Evolutionary conservation across 257 asterid species (phyloP).

Genomic region (Jaltomata sinuosa): DNA sequence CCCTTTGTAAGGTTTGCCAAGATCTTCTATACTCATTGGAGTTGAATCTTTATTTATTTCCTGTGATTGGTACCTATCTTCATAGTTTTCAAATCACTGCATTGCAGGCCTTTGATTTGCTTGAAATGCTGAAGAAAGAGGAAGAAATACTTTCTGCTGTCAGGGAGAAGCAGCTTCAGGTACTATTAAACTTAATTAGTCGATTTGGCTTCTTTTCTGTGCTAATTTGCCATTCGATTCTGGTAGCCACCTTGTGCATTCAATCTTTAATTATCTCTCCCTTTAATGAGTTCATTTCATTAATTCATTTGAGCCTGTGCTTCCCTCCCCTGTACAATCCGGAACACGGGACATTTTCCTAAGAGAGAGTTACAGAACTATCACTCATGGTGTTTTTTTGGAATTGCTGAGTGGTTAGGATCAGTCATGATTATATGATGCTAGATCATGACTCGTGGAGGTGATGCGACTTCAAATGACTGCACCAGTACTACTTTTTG

Average conservation of each 20-base stretch:
- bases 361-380: neutral
- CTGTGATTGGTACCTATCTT: slow-evolving; percentile 4
- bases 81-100: neutral
- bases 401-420: neutral
- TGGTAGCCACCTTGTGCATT: neutral
- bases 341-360: neutral
- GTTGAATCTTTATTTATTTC: neutral
- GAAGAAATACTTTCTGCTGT: slow-evolving; percentile 81
- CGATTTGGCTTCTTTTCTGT: neutral
- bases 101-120: slow-evolving; percentile 78
- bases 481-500: neutral
- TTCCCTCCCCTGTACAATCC: neutral
- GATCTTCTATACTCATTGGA: slow-evolving; percentile 1
- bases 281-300: neutral
- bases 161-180: slow-evolving; percentile 68
- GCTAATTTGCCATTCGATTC: neutral
- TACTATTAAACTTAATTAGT: slow-evolving; percentile 17
- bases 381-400: neutral
- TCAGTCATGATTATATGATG: neutral
- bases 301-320: neutral
- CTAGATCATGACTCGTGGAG: neutral
- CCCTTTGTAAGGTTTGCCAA: slow-evolving; percentile 76
- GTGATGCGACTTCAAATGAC: neutral
- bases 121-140: slow-evolving; percentile 93
- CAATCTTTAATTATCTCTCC: neutral